A percentile compares a stretch with the other conserved stretches of the same genome.
phyloP scores from a whole-genome alignment of 805 yeast species.

The Lipomyces anomalus region DNA sequence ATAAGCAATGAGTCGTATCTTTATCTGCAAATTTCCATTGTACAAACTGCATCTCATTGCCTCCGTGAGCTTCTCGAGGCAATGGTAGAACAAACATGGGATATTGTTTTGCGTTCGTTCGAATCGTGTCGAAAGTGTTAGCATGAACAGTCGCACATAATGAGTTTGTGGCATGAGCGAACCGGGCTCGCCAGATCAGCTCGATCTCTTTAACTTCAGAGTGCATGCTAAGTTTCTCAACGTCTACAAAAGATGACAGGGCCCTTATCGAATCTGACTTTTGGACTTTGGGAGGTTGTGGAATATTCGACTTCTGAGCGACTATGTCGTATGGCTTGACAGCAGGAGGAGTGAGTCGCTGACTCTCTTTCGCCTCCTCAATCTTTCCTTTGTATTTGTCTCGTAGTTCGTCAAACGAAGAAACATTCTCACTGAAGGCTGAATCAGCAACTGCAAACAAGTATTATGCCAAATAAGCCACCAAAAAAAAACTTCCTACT shows the following conservation, averaged over 20 bases:
- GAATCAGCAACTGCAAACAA: not conserved
- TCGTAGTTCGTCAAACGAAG: conserved; percentile 53
- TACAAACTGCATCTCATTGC: conserved; percentile 74
- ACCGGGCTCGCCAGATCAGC: conserved; percentile 83
- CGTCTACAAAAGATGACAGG: conserved; percentile 62
- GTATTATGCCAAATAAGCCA: not conserved
- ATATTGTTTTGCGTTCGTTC: conserved; percentile 58
- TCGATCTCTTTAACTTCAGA: conserved; percentile 55
- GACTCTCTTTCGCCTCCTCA: conserved; percentile 44
- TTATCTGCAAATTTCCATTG: conserved; percentile 92
- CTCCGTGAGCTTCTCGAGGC: conserved; percentile 52
- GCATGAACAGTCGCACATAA: conserved; percentile 60
- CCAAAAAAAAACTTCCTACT: conserved; percentile 17
- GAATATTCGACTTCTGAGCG: conserved; percentile 19
- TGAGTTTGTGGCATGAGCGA: conserved; percentile 52
- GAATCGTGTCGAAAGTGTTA: conserved; percentile 57
- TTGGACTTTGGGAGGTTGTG: conserved; percentile 31
- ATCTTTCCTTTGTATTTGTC: conserved; percentile 58
- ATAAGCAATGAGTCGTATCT: conserved; percentile 76
- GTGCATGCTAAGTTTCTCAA: conserved; percentile 55
- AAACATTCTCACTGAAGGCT: conserved; percentile 36
- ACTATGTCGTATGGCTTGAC: conserved; percentile 31
- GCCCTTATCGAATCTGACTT: conserved; percentile 50
- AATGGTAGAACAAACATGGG: conserved; percentile 88
- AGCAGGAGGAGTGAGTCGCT: conserved; percentile 34